Evolutionary conservation across 2,329 filamentous ascomycete species (phyloP).

Genomic region (Pseudocercospora eumusae): DNA sequence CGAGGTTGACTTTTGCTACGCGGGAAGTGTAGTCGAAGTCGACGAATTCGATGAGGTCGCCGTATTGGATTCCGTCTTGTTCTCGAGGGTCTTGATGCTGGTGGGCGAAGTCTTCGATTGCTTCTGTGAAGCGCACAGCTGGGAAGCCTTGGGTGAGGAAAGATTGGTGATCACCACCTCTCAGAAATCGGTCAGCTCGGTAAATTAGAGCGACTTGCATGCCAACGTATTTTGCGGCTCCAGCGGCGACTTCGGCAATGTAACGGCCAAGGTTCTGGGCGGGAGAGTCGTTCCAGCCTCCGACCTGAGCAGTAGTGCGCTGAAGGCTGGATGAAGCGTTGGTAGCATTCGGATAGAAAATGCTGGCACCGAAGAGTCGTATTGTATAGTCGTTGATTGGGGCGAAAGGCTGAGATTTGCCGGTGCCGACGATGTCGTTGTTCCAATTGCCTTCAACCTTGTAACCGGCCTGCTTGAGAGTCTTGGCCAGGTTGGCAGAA

Average conservation of each 20-base stretch:
- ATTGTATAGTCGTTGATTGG: conserved; percentile 48
- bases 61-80: conserved; percentile 55
- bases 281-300: conserved; percentile 58
- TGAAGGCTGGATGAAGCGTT: conserved; percentile 38
- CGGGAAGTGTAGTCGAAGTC: conserved; percentile 58
- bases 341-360: conserved; percentile 53
- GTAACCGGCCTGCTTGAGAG: conserved; percentile 53
- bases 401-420: conserved; percentile 44
- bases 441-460: conserved; percentile 61
- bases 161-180: conserved; percentile 58
- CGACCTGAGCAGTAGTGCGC: conserved; percentile 47
- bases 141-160: conserved; percentile 60
- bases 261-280: conserved; percentile 58
- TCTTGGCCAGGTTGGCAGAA: conserved; percentile 54
- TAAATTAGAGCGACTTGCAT: conserved; percentile 61
- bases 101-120: conserved; percentile 59
- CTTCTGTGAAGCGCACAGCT: conserved; percentile 59
- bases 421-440: conserved; percentile 59
- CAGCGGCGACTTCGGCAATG: conserved; percentile 56
- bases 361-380: conserved; percentile 52
- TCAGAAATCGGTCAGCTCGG: conserved; percentile 57
- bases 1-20: conserved; percentile 58
- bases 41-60: conserved; percentile 59
- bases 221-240: conserved; percentile 52
- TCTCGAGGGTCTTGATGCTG: conserved; percentile 59